Evolutionary conservation across 2,329 filamentous ascomycete species (phyloP), one percentile per base, ranked within the genome.

Genomic region (Fusarium sp.): DNA sequence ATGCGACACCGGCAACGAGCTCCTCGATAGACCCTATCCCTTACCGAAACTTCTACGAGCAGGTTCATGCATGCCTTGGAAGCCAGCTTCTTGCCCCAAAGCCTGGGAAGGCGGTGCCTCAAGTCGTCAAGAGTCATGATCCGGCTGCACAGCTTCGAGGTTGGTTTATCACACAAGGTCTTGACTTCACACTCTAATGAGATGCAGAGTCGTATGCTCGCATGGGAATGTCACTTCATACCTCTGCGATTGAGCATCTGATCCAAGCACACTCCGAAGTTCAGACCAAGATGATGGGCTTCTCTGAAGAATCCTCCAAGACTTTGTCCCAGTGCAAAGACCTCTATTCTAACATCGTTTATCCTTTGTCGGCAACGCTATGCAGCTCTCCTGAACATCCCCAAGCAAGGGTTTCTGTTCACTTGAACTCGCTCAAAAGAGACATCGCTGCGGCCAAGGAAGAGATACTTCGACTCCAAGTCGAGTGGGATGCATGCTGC

Each of bases 341-440:
- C 1, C 54, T 80, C 3, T 79, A 79, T 44, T 57, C 62, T 28
- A 78, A 78, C 57, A 73, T 80, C 8, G 52, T 68, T 0, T 73
- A 71, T n/a, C 78, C 78, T 1, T 59, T 80, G 2, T 72, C 73
- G 1, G 73, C 70, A 2, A 80, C 79, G 0, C 55, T 78, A 5
- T 80, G 78, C 19, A 68, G 74, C 35, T 70, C 72, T 1, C 51
- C 68, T 17, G 62, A 52, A 1, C 52, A 71, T 10, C 67, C 75
- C 1, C 54, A 54, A n/a, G 74, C 73, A 1, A 76, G 69, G 0
- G 63, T 80, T 2, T 56, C 54, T 0, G 49, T 56, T 3, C 79
- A 79, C 20, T 30, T 79, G 5, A 30, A 64, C 1, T 51, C 39
- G 2, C 43, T 79, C 3, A 62, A 71, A 2, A 52, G 61, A 3